These are phyloP conservation scores for Fusarium multiceps DNA, from an alignment of 2,329 filamentous ascomycete species.

Conservation along the genomic window DNA sequence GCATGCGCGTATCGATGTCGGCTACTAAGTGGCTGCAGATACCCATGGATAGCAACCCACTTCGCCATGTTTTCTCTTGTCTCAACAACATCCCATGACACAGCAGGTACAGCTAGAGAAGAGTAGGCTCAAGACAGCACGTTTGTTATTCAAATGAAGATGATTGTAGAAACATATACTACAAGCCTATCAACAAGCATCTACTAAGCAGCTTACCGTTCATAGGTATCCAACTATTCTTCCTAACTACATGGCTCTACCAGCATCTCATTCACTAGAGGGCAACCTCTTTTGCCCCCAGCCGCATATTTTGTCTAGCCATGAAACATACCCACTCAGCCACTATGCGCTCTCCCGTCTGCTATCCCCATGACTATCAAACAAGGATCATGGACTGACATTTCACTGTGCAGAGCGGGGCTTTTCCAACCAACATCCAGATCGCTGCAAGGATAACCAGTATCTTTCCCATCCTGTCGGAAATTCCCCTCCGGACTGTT, in stretches of 20 bases:
- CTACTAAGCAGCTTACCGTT: no score
- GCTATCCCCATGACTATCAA: background rate
- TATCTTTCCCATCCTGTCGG: background rate
- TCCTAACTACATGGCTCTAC: background rate
- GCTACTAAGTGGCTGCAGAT: background rate
- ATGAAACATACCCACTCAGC: background rate
- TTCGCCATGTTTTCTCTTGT: background rate
- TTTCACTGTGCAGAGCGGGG: background rate
- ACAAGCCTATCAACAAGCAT: no score
- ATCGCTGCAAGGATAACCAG: background rate
- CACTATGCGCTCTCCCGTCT: background rate
- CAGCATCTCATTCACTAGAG: background rate
- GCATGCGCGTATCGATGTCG: background rate
- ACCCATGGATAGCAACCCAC: background rate
- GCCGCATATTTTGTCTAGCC: background rate
- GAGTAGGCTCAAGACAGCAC: no score
- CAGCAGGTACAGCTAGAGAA: background rate
- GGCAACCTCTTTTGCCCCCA: background rate
- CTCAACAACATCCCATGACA: background rate
- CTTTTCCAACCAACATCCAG: background rate
- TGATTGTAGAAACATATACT: no score
- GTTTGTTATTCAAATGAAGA: background rate
- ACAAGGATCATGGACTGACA: background rate
- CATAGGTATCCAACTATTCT: no score
- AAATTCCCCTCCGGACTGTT: background rate